Evolutionary conservation across 768 basidiomycete species (phyloP).

Genomic region (Podaxis sp.): DNA sequence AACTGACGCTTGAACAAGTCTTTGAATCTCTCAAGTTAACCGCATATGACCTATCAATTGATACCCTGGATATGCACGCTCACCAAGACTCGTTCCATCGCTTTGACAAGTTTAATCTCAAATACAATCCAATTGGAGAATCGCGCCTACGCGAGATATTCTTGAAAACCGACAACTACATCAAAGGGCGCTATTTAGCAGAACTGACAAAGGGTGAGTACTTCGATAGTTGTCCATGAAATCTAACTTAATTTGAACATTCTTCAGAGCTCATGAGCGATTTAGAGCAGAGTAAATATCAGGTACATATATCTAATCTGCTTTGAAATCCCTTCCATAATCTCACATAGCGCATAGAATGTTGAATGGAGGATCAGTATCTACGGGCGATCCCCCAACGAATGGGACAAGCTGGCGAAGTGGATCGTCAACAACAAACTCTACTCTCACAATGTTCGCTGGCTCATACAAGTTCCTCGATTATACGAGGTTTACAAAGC

Average conservation of each 20-base stretch:
- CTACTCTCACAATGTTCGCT: conserved; percentile 94
- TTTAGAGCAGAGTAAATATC: conserved; percentile 97
- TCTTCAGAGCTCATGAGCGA: conserved; percentile 91
- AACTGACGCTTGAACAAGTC: conserved; percentile 89
- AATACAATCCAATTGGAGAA: conserved; percentile 97
- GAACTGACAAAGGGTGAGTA: conserved; percentile 84
- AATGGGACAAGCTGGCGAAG: conserved; percentile 98
- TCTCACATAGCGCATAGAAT: conserved; percentile 46
- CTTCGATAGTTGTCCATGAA: background rate
- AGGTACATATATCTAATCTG: conserved; percentile 45
- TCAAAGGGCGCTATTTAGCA: conserved; percentile 90
- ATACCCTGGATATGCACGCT: conserved; percentile 99
- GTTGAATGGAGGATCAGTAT: conserved; percentile 98
- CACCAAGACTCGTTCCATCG: conserved; percentile 98
- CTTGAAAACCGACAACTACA: conserved; percentile 95
- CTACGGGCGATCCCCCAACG: conserved; percentile 77
- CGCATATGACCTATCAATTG: conserved; percentile 97
- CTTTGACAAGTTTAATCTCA: conserved; percentile 97
- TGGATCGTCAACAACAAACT: conserved; percentile 96
- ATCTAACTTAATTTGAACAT: background rate
- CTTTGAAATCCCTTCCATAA: background rate
- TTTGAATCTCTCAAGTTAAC: conserved; percentile 93
- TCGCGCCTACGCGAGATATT: conserved; percentile 95
- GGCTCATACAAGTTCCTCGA: conserved; percentile 95
- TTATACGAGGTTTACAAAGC: conserved; percentile 95